Conservation (phyloP, 2,329 filamentous ascomycete genomes). For the Epichloe hybrida region DNA sequence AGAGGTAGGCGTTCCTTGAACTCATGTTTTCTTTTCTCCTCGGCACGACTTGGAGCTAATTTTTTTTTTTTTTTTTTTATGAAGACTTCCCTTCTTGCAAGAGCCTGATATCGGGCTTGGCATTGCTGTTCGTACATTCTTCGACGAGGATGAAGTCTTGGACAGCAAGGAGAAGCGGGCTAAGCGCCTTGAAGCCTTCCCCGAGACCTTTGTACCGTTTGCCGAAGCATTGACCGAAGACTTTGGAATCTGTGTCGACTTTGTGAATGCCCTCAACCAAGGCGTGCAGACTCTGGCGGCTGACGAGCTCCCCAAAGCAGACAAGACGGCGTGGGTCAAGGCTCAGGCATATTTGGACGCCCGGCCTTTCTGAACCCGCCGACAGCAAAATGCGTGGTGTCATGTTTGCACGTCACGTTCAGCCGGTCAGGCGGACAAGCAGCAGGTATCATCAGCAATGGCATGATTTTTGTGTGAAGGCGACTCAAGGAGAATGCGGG, state of each 20-base stretch:
- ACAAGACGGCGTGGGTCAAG: conserved; percentile 40
- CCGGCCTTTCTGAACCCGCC: conserved; percentile 22
- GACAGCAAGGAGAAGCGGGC: conserved; percentile 36
- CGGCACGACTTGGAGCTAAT: no score
- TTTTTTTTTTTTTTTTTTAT: not conserved
- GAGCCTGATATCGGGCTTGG: conserved; percentile 65
- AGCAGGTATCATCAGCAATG: not conserved
- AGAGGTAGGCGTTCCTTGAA: conserved; percentile 41
- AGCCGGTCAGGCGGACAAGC: no score
- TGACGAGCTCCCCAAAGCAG: conserved; percentile 31
- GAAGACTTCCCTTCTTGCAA: conserved; percentile 50
- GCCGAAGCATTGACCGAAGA: conserved; percentile 47
- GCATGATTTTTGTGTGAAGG: not conserved
- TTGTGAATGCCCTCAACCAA: conserved; percentile 43
- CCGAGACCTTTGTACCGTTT: conserved; percentile 41
- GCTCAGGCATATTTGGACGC: conserved; percentile 39
- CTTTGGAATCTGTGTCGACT: conserved; percentile 40
- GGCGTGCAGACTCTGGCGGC: conserved; percentile 41
- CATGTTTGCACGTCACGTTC: not conserved
- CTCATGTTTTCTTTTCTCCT: not conserved
- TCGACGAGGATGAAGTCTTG: conserved; percentile 53
- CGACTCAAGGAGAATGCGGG: not conserved
- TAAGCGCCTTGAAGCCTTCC: conserved; percentile 35
- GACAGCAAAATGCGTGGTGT: not conserved
- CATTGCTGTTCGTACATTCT: conserved; percentile 67